Base-by-base conservation (phyloP, 768 basidiomycete species). In the Phaeotremella fagi region DNA sequence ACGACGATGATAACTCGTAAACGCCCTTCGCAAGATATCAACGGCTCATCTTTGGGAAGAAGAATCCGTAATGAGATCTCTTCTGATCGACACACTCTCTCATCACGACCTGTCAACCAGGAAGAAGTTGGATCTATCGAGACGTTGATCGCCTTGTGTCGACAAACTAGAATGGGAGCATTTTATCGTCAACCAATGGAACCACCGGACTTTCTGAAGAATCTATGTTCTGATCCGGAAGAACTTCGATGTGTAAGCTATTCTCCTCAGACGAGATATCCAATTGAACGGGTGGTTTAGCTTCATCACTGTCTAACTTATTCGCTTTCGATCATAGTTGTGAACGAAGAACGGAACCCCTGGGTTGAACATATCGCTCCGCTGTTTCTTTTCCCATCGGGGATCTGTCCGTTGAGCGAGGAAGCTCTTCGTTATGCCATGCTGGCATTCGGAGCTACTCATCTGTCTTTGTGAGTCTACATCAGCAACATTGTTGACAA, bases 251-350 rank as follows among this genome's bases (percentile, higher is more conserved):
- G 45, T 45, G 52, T 57, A 27, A 50, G 55, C 46, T n/a, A n/a
- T n/a, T n/a, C n/a, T n/a, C n/a, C n/a, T 18, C 7, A 9, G 24
- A 27, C n/a, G 9, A 2, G 24, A 5, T 5, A 4, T 18, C 18
- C 9, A 7, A 18, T 9, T 24, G 41, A 18, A 18, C 41, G 41
- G 23, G 23, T 28, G 12, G 45, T 25, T 47, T 4, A 63, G 61
- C 59, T 63, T 29, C 61, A 63, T 20, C 61, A 63, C 37, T 63
- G 61, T 47, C 29, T 63, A 1, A 59, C 61, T 1, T 63, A 63
- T 37, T 45, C 61, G 1, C 46, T 63, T n/a, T 63, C 61, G 6
- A 63, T 63, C 27, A 47, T 55, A 27, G 57, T 63, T n/a, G 57
- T 58, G 9, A 26, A 42, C 6, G 61, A 63, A 44, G 61, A 63